Evolutionary conservation across 192 early-diverging fungal species (phyloP).

Genomic region (Coemansia sp.): DNA sequence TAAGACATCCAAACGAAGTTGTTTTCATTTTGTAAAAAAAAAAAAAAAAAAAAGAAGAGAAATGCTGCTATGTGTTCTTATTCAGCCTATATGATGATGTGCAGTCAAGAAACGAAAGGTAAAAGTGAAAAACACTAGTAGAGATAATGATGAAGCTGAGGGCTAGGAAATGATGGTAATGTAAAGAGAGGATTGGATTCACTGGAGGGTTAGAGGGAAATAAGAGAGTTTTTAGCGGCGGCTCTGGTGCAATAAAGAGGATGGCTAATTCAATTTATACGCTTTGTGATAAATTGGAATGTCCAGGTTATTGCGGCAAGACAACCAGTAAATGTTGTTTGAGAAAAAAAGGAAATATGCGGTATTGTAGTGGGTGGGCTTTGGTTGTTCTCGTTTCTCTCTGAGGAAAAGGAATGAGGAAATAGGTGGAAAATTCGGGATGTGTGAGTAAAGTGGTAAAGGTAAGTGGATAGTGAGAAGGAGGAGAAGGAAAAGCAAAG

Average conservation of each 20-base stretch:
- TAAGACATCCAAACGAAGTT: slow-evolving; percentile 25
- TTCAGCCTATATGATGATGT: too few species aligned
- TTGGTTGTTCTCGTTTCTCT: background rate
- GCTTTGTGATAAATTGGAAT: too few species aligned
- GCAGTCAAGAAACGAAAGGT: too few species aligned
- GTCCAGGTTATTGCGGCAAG: too few species aligned
- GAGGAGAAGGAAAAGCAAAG: background rate
- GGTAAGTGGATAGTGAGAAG: background rate
- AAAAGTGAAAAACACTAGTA: background rate
- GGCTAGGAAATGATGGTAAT: background rate
- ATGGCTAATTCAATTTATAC: too few species aligned
- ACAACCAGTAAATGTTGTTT: too few species aligned
- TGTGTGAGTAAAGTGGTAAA: background rate
- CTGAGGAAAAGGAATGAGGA: background rate
- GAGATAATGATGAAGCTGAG: background rate
- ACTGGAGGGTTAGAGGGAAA: too few species aligned
- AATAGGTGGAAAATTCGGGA: background rate
- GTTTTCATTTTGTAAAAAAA: slow-evolving; percentile 40
- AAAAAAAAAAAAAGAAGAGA: background rate
- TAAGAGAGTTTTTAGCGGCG: too few species aligned
- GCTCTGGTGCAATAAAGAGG: too few species aligned
- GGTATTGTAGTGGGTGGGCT: background rate
- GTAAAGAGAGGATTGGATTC: background rate
- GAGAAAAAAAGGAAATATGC: too few species aligned
- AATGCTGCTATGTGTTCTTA: background rate